Evolutionary conservation across 306 rosid species (phyloP).

Genomic region (Lotus japonicus): DNA sequence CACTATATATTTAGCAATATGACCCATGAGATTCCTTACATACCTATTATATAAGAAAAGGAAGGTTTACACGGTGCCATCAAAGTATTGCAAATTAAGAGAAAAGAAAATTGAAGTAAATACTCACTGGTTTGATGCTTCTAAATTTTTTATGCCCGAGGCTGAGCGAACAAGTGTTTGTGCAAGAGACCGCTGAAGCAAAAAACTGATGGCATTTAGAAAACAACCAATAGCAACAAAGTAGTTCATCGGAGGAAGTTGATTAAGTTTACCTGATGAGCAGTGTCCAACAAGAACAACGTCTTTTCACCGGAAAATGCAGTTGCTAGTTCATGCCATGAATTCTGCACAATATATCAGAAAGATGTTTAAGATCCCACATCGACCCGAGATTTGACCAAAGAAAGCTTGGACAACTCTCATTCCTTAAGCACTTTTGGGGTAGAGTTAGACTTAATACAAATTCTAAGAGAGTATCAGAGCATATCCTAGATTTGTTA

Average conservation of each 20-base stretch:
- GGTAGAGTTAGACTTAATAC: too few relatives aligned
- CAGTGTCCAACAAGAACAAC: conserved; percentile 51
- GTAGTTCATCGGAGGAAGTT: conserved; percentile 8
- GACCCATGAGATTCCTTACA: conserved; percentile 75
- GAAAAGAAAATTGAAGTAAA: conserved; percentile 9
- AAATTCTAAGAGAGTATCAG: too few relatives aligned
- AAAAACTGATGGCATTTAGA: conserved; percentile 21
- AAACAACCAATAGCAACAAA: conserved; percentile 1
- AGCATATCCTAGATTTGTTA: too few relatives aligned
- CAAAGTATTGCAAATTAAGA: neutral
- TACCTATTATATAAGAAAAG: conserved; percentile 39
- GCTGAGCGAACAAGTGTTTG: conserved; percentile 86
- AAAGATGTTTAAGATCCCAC: neutral
- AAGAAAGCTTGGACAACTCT: too few relatives aligned
- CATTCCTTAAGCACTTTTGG: too few relatives aligned
- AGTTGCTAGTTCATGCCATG: conserved; percentile 84
- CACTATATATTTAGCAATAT: conserved; percentile 55
- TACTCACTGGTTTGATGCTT: conserved; percentile 77
- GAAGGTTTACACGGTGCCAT: conserved; percentile 11
- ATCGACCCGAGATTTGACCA: too few relatives aligned
- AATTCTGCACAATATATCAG: conserved; percentile 46
- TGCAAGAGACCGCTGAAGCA: conserved; percentile 80
- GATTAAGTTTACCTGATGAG: conserved; percentile 61
- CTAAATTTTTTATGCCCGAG: conserved; percentile 63
- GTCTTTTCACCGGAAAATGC: conserved; percentile 70